Evolutionary conservation across 768 basidiomycete genomes (phyloP), one percentile per base, ranked within the genome.

Genomic region (Boletus tylopilopsis): DNA sequence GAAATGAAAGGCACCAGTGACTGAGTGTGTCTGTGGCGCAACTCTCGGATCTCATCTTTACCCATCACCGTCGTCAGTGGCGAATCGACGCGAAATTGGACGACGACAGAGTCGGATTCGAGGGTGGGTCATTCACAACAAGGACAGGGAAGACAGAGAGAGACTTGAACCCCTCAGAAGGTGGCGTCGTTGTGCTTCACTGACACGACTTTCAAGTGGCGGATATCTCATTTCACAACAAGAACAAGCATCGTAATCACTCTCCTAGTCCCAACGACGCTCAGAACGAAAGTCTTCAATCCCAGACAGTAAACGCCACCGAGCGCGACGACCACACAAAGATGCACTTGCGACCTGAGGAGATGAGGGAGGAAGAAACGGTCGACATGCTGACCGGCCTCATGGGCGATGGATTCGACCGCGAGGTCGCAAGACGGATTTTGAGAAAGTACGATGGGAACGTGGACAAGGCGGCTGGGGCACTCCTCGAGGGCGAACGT

Each of bases 391-490:
- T 77, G 42, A 65, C 56, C 11, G 49, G 63, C 2, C 58, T 78
- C 55, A 73, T 76, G 73, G 73, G 66, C 18, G 66, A 63, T n/a
- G 61, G 51, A 6, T 57, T 70, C 38, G 75, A 78, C 47, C 64
- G 64, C 10, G 74, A 77, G 27, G 69, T 77, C 18, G 80, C 75
- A 7, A 76, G 76, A 24, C 71, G 75, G n/a, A 73, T 86, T 19
- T 70, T 85, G 47, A 71, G 78, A 46, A 83, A 83, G 63, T 74
- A 80, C 63, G 76, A 76, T 33, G 81, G 84, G 21, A 72, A 87
- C 52, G 67, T 78, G 46, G 72, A 78, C 40, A 79, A 77, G 60
- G 80, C 81, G 12, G 80, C 74, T 0, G 73, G 73, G 39, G 81
- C 81, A 2, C 70, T 82, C 10, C 54, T 83, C 12, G 68, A 71